Conservation (phyloP, 768 basidiomycete genomes). For the Suillus lakei region DNA sequence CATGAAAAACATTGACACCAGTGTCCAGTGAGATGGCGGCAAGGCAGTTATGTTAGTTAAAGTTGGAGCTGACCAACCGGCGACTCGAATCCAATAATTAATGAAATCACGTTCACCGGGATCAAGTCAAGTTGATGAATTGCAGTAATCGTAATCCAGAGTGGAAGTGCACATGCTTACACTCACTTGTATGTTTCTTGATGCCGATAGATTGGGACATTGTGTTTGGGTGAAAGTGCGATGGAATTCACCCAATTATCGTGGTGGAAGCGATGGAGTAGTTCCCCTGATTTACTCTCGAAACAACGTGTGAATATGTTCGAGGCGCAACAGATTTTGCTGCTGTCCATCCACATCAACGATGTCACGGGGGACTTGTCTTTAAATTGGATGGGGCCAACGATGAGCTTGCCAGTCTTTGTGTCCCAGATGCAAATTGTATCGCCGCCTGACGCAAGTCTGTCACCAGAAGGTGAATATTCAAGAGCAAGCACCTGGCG, state of each 20-base stretch:
- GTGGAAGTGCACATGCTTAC: not conserved
- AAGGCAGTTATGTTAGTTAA: too few relatives aligned
- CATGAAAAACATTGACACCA: not conserved
- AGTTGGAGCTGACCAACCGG: not conserved
- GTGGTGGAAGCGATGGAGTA: not conserved
- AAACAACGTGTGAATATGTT: not conserved
- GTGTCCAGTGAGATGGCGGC: too few relatives aligned
- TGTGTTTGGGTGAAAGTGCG: not conserved
- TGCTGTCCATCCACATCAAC: not conserved
- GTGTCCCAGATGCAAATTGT: not conserved
- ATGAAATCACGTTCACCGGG: not conserved
- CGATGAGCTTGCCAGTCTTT: not conserved
- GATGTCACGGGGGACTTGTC: not conserved
- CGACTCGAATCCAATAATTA: not conserved
- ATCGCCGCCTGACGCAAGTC: not conserved
- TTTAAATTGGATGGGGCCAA: not conserved
- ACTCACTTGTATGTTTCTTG: not conserved
- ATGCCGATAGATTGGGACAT: not conserved
- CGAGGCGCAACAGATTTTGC: not conserved
- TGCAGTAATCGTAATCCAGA: not conserved
- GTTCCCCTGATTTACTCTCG: not conserved
- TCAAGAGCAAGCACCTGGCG: fast-evolving
- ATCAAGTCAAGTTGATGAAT: not conserved
- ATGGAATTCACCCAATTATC: not conserved
- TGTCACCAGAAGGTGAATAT: not conserved